Evolutionary conservation across 768 basidiomycete species (phyloP).

Genomic region (Amanita jacksonii): DNA sequence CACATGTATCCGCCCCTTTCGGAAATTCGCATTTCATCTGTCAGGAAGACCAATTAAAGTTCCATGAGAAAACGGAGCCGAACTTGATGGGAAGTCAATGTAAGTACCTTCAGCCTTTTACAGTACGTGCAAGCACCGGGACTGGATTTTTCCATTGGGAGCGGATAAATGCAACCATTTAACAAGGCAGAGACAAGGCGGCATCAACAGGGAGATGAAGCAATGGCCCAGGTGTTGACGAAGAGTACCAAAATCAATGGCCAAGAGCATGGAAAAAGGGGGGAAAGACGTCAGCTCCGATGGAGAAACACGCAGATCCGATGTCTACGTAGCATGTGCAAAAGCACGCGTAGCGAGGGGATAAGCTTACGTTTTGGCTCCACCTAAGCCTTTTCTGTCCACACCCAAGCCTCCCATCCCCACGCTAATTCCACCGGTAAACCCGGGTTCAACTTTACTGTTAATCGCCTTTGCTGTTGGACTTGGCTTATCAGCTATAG

Average conservation of each 20-base stretch:
- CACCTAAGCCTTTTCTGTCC: slow-evolving; percentile 20
- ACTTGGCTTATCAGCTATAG: too few species aligned
- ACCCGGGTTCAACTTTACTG: slow-evolving; percentile 26
- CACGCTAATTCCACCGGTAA: slow-evolving; percentile 33
- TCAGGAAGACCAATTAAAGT: slow-evolving; percentile 6
- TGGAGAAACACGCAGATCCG: too few species aligned
- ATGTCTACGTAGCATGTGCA: too few species aligned
- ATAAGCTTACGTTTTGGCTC: slow-evolving; percentile 28
- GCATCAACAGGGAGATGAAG: too few species aligned
- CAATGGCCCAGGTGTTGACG: too few species aligned
- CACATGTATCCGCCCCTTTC: slow-evolving; percentile 60
- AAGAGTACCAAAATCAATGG: too few species aligned
- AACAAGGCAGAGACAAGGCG: not conserved
- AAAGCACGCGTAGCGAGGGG: not conserved
- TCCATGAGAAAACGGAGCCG: slow-evolving; percentile 7
- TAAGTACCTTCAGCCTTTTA: slow-evolving; percentile 76
- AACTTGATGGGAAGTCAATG: slow-evolving; percentile 9
- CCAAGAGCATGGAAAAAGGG: too few species aligned
- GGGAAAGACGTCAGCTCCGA: too few species aligned
- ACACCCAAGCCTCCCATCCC: slow-evolving; percentile 38
- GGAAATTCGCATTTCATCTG: slow-evolving; percentile 89
- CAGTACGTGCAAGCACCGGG: slow-evolving; percentile 81
- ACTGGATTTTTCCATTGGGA: slow-evolving; percentile 26
- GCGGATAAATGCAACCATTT: not conserved
- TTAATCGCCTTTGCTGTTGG: too few species aligned